Evolutionary conservation across 768 basidiomycete species (phyloP).

Genomic region (Lactarius tabidus): DNA sequence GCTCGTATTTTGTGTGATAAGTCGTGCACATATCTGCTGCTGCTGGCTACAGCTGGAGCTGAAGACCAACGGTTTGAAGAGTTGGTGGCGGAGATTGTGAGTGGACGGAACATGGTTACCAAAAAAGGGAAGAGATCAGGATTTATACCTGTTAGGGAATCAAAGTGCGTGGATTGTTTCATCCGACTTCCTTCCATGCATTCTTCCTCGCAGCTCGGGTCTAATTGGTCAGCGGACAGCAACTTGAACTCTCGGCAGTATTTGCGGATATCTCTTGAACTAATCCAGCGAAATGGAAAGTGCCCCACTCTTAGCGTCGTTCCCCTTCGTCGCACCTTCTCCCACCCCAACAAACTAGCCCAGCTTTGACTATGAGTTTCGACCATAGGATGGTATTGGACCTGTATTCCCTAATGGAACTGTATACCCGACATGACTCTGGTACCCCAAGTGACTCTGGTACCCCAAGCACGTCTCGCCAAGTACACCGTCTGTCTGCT

Average conservation of each 20-base stretch:
- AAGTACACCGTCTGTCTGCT: background rate
- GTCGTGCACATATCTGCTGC: background rate
- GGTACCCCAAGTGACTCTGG: background rate
- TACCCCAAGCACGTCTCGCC: background rate
- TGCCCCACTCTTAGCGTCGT: background rate
- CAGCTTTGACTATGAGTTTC: too few species aligned
- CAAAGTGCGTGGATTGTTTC: too few species aligned
- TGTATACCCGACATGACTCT: background rate
- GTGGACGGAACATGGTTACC: background rate
- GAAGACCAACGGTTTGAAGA: slow-evolving; percentile 6
- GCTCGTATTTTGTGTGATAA: slow-evolving; percentile 38
- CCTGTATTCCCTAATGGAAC: too few species aligned
- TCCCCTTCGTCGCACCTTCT: background rate
- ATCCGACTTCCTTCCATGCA: background rate
- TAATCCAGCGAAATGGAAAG: too few species aligned
- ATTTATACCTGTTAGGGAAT: background rate
- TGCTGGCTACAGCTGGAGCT: background rate
- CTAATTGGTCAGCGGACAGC: background rate
- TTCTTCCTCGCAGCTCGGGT: background rate
- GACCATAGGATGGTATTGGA: too few species aligned
- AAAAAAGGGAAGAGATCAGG: background rate
- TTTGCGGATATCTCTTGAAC: too few species aligned
- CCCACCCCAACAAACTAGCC: background rate
- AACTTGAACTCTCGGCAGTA: too few species aligned
- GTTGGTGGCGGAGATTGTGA: background rate